Conservation (phyloP, 164 flowering plant genomes). For the Santalum album region DNA sequence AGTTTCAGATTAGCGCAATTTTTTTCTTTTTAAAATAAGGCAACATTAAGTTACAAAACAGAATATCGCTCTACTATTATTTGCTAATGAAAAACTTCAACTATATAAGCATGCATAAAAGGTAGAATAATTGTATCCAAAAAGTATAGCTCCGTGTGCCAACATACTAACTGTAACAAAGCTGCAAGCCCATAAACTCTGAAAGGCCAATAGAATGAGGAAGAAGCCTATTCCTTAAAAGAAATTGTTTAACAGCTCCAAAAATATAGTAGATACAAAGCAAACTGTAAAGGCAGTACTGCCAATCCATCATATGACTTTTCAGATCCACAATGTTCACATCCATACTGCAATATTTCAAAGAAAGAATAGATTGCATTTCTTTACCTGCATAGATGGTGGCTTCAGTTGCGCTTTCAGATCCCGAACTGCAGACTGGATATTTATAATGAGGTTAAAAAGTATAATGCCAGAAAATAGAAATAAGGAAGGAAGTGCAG, state of each 20-base stretch:
- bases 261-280: neutral
- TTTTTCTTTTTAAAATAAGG: too few relatives aligned
- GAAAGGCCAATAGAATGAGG: too few relatives aligned
- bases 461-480: neutral
- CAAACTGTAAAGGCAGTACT: neutral
- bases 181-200: too few relatives aligned
- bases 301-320: neutral
- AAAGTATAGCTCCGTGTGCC: too few relatives aligned
- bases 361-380: neutral
- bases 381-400: slow-evolving; percentile 38
- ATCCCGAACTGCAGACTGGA: slow-evolving; percentile 34
- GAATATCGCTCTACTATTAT: too few relatives aligned
- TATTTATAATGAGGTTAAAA: neutral
- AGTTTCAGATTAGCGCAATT: too few relatives aligned
- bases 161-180: too few relatives aligned
- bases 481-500: neutral
- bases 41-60: too few relatives aligned
- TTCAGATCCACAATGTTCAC: neutral
- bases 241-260: neutral
- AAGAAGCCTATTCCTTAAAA: too few relatives aligned
- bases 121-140: too few relatives aligned
- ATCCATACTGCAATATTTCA: neutral
- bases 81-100: too few relatives aligned
- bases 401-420: slow-evolving; percentile 41
- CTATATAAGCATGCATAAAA: too few relatives aligned